phyloP scores from a whole-genome alignment of 2,329 filamentous ascomycete species.

The Stylonectria norvegica region DNA sequence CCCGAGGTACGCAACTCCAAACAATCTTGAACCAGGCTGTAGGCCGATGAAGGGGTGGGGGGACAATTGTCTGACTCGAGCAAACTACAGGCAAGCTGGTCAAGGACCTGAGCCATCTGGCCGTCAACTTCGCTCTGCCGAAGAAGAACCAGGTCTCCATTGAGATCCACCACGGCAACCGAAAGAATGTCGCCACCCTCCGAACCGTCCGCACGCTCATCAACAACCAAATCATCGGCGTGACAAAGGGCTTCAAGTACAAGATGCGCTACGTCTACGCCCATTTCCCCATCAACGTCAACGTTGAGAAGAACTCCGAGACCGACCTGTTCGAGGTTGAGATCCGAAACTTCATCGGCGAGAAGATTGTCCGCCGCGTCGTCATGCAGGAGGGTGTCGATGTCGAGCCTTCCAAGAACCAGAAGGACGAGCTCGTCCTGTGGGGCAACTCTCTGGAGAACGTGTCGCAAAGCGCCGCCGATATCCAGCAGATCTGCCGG shows the following conservation, averaged over 20 bases:
- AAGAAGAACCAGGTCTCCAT: slow-evolving; percentile 87
- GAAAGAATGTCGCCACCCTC: slow-evolving; percentile 97
- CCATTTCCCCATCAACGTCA: slow-evolving; percentile 99
- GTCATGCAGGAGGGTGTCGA: slow-evolving; percentile 87
- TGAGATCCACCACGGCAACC: slow-evolving; percentile 96
- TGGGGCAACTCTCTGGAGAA: slow-evolving; percentile 92
- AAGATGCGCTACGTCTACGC: slow-evolving; percentile 99
- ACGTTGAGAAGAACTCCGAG: slow-evolving; percentile 94
- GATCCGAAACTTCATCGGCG: slow-evolving; percentile 99
- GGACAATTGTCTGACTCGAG: slow-evolving; percentile 12
- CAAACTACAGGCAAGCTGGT: slow-evolving; percentile 76
- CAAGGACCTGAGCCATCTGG: slow-evolving; percentile 95
- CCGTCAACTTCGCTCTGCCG: slow-evolving; percentile 90
- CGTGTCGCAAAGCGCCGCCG: slow-evolving; percentile 96
- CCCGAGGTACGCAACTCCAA: slow-evolving; percentile 63
- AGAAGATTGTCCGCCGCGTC: slow-evolving; percentile 97
- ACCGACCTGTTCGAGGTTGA: slow-evolving; percentile 86
- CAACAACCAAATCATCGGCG: slow-evolving; percentile 97
- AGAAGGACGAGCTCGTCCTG: slow-evolving; percentile 97
- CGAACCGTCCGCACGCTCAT: slow-evolving; percentile 97
- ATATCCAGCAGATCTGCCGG: slow-evolving; percentile 99
- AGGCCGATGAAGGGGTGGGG: not conserved
- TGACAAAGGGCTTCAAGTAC: slow-evolving; percentile 99
- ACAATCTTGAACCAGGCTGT: not conserved
- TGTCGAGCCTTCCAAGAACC: slow-evolving; percentile 81